Conservation (phyloP, 176 grass and related monocot species). For the Lolium multiflorum region DNA sequence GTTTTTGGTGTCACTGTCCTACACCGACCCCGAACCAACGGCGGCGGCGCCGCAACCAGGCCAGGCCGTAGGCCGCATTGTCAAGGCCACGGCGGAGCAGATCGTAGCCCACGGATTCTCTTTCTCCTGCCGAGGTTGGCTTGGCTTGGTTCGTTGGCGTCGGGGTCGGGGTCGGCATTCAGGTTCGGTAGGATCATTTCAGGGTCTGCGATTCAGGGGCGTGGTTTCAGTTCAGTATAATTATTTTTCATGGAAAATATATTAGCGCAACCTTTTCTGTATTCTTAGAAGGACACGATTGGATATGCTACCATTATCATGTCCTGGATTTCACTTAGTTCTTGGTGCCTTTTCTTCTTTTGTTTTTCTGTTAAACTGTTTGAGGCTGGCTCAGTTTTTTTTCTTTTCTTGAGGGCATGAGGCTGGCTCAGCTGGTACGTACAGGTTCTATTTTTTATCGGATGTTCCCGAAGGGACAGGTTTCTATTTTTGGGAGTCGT, state of each 20-base stretch:
- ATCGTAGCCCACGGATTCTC: background rate
- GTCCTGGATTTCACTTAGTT: background rate
- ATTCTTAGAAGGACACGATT: background rate
- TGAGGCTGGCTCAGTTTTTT: background rate
- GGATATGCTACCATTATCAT: background rate
- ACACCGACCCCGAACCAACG: background rate
- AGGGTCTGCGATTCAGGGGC: background rate
- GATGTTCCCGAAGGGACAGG: no score
- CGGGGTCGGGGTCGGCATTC: background rate
- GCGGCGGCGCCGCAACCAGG: background rate
- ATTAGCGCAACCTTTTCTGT: background rate
- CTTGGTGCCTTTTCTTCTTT: background rate
- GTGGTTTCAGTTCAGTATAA: background rate
- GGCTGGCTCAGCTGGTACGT: background rate
- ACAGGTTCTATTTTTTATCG: background rate
- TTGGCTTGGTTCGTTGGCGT: background rate
- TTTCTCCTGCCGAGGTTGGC: background rate
- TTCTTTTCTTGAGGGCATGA: background rate
- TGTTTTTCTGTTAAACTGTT: background rate
- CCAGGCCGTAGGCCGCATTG: background rate
- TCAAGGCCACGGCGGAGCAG: background rate
- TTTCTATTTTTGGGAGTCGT: conserved; percentile 12
- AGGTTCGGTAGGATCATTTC: conserved; percentile 1
- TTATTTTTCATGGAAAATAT: background rate
- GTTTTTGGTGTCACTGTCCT: background rate